Conservation (phyloP, 345 rosid genomes). For the Leavenworthia alabamica region DNA sequence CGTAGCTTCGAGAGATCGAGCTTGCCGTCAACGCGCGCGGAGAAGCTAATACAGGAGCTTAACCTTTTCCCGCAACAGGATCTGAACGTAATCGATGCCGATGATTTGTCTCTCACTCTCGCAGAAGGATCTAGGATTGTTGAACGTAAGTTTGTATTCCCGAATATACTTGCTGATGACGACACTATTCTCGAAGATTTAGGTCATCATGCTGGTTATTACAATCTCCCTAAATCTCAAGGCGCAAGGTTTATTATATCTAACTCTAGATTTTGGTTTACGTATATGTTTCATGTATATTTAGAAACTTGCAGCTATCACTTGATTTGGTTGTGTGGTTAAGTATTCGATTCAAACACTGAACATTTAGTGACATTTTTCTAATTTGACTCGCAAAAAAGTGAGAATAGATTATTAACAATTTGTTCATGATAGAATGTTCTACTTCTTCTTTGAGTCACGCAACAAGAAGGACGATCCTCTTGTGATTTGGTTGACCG, state of each 20-base stretch:
- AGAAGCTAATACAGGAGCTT: constrained; percentile 72
- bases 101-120: constrained; percentile 10
- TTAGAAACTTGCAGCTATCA: background rate
- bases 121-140: constrained; percentile 36
- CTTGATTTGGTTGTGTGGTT: constrained; percentile 1
- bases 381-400: background rate
- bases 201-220: constrained; percentile 97
- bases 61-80: constrained; percentile 74
- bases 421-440: constrained; percentile 47
- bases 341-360: background rate
- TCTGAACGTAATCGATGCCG: constrained; percentile 43
- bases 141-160: constrained; percentile 65
- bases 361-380: background rate
- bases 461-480: constrained; percentile 70
- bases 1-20: constrained; percentile 34
- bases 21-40: constrained; percentile 64
- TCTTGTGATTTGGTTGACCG: constrained; percentile 95
- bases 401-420: background rate
- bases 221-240: constrained; percentile 61
- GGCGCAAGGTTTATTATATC: constrained; percentile 58
- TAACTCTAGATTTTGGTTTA: background rate
- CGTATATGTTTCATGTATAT: background rate
- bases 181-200: constrained; percentile 53
- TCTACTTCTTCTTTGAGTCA: constrained; percentile 99
- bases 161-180: constrained; percentile 36